These are phyloP conservation scores for Wickerhamomyces sp. DNA, from an alignment of 1,139 yeast species.

Conservation along the genomic window DNA sequence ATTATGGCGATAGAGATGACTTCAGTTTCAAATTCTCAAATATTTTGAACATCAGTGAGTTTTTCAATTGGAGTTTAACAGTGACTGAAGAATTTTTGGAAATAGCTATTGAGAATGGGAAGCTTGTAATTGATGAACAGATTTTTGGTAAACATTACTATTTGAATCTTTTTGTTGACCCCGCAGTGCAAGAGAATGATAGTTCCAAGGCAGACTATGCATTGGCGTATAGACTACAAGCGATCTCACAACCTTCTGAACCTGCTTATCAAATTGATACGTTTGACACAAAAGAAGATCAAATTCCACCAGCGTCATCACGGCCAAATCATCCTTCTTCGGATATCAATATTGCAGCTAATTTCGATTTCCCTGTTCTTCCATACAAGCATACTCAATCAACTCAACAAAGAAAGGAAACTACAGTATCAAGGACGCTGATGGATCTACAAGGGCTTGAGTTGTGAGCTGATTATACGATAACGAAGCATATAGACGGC, in stretches of 20 bases:
- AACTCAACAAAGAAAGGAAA: no score
- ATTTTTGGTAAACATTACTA: conserved; percentile 50
- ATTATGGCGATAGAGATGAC: conserved; percentile 23
- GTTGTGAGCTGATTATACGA: background rate
- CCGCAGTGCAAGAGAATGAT: no score
- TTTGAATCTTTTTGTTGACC: conserved; percentile 16
- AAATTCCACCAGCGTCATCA: no score
- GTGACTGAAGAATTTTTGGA: conserved; percentile 67
- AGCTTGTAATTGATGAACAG: conserved; percentile 61
- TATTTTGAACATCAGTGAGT: conserved; percentile 27
- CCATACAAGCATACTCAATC: no score
- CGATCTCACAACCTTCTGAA: no score
- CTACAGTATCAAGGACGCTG: background rate
- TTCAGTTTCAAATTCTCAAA: conserved; percentile 24
- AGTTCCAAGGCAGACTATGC: no score
- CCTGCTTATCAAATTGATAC: no score
- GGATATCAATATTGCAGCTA: no score
- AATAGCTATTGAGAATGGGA: conserved; percentile 51
- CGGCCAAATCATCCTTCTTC: no score
- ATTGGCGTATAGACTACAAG: no score
- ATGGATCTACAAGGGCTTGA: conserved; percentile 1
- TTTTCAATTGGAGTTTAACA: conserved; percentile 63
- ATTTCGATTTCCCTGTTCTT: background rate
- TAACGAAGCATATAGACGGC: no score
- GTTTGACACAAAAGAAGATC: no score